Conservation (phyloP, 2,329 filamentous ascomycete genomes). For the Coniochaeta sp. region DNA sequence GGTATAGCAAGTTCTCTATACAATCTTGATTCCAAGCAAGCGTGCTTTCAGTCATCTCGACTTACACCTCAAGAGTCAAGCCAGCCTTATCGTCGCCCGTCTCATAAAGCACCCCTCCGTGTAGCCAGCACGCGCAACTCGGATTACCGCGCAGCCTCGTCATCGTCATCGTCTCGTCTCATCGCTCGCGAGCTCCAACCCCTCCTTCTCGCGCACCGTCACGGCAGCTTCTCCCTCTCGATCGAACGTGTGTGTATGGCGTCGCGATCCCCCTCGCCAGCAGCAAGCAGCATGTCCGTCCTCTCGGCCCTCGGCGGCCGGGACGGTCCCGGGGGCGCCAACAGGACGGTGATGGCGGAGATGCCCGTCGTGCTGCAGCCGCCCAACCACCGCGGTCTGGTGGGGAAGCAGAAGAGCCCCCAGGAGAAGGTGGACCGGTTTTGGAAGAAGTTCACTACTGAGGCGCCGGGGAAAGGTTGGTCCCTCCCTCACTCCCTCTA, state of each 20-base stretch:
- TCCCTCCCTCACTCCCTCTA: slow-evolving; percentile 2
- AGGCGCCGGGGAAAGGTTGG: slow-evolving; percentile 60
- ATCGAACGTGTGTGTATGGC: slow-evolving; percentile 53
- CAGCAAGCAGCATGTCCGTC: slow-evolving; percentile 14
- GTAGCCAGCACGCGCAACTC: no score
- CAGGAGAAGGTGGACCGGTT: slow-evolving; percentile 66
- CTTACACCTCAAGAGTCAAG: no score
- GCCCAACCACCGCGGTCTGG: slow-evolving; percentile 37
- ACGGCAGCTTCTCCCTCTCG: no score
- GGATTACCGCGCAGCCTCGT: no score
- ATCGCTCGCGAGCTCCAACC: no score
- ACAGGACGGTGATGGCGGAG: slow-evolving; percentile 11
- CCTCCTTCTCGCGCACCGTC: neutral
- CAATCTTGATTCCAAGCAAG: no score
- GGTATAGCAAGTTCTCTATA: no score
- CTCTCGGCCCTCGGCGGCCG: neutral
- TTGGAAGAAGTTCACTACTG: slow-evolving; percentile 65
- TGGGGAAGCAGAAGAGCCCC: slow-evolving; percentile 48
- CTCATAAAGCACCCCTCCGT: no score
- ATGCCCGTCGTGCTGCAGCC: slow-evolving; percentile 9
- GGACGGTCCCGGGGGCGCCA: slow-evolving; percentile 44
- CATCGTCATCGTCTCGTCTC: no score
- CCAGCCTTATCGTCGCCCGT: no score
- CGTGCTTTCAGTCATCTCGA: no score
- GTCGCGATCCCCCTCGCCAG: neutral